Base-by-base conservation (phyloP, 2,329 filamentous ascomycete genomes). In the Trichoderma sp. region DNA sequence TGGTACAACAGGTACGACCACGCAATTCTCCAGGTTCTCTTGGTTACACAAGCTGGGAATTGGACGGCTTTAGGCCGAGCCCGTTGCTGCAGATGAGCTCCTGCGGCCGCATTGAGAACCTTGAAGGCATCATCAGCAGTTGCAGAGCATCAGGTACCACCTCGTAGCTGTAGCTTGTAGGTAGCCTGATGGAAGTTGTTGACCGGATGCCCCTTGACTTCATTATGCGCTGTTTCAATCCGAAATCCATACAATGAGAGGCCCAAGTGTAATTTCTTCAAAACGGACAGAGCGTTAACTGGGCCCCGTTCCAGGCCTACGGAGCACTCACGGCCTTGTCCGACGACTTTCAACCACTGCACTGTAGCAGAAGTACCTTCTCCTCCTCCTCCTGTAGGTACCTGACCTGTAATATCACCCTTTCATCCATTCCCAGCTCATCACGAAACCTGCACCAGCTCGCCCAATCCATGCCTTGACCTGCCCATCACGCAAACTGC, bases 301-400 rank as follows among this genome's bases (percentile, higher is more conserved):
- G 50, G 59, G 54, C 39, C 50, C 47, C 34, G 41, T 55, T 39
- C 34, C 34, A 39, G 10, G 34, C 34, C 34, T 39, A 39, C 34
- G 34, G 34, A 39, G 34, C 34, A 39, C 34, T 39, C 34, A 60
- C 59, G 59, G 59, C 39, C 50, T 63, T 63, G 50, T n/a, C 59
- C 59, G 59, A 55, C 47, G 48, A 45, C 7, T 44, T 14, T 24
- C 34, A 39, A 39, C 34, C 34, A 14, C 34, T 39, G 34, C 34
- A 14, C 7, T 28, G 5, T 2, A 34, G 30, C 30, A 34, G 6
- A 34, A 9, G 30, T 34, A 34, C 30, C 30, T 34, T 10, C 48
- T n/a, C 15, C 10, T 9, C 15, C 10, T 9, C n/a, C 17, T 19
- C 26, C 26, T 28, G 26, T 51, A 43, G 9, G 24, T 30, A 26